These are phyloP conservation scores for Penicillium chermesinum DNA, from an alignment of 495 filamentous ascomycete species.

Conservation along the genomic window DNA sequence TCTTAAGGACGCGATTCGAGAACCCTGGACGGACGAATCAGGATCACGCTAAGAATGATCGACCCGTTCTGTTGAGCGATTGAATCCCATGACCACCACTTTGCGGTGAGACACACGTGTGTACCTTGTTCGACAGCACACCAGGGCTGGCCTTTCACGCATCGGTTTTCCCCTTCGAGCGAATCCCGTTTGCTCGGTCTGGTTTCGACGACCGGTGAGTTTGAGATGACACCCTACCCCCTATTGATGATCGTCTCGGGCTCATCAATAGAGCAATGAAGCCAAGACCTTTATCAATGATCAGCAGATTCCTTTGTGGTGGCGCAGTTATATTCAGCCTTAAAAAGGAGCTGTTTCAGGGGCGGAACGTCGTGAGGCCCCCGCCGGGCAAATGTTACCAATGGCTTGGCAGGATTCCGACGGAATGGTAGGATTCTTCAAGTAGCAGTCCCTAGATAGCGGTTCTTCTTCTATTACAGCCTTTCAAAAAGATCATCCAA, in stretches of 20 bases:
- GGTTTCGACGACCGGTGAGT: slow-evolving; percentile 2
- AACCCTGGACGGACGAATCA: slow-evolving; percentile 6
- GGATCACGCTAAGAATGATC: slow-evolving; percentile 4
- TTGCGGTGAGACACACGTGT: slow-evolving; percentile 5
- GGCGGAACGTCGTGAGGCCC: background rate
- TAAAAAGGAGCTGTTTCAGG: background rate
- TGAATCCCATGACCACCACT: background rate
- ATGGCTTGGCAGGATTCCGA: background rate
- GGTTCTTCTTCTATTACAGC: background rate
- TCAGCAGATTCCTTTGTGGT: slow-evolving; percentile 2
- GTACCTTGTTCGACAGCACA: slow-evolving; percentile 2
- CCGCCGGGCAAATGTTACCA: background rate
- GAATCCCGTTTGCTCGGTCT: background rate
- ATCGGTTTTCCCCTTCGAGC: background rate
- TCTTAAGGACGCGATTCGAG: slow-evolving; percentile 4
- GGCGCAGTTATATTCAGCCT: background rate
- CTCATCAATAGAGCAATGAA: no score
- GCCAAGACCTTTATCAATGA: background rate
- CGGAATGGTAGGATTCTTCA: background rate
- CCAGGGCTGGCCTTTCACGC: background rate
- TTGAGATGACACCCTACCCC: background rate
- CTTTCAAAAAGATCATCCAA: background rate
- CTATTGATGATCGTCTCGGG: background rate
- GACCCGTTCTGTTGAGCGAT: slow-evolving; percentile 2
- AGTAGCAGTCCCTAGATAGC: background rate